phyloP scores from a whole-genome alignment of 2,329 filamentous ascomycete species.

The Colletotrichum sp. region DNA sequence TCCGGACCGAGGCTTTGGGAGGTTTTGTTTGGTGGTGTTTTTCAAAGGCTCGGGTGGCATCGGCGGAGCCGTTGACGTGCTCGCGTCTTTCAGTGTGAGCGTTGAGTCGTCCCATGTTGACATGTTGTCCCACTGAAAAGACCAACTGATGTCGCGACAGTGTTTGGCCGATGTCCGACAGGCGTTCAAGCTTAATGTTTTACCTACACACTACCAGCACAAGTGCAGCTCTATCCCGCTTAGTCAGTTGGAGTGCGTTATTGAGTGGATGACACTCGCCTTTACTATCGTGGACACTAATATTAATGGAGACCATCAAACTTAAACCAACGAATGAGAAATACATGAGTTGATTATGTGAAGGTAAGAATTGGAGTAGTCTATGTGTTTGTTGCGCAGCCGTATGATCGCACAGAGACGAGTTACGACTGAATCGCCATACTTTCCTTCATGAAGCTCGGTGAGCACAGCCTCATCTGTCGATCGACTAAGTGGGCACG shows the following conservation, averaged over 20 bases:
- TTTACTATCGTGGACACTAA: too few relatives aligned
- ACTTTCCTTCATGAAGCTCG: neutral
- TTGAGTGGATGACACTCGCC: too few relatives aligned
- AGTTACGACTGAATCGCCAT: neutral
- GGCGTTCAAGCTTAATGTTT: too few relatives aligned
- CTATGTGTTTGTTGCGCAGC: accelerated
- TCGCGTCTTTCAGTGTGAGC: neutral
- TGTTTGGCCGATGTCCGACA: neutral
- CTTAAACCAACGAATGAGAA: too few relatives aligned
- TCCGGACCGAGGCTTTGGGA: neutral
- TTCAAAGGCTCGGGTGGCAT: neutral
- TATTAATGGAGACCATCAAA: too few relatives aligned
- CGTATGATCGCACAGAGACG: neutral
- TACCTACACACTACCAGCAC: too few relatives aligned
- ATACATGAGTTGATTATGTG: neutral
- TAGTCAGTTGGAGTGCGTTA: too few relatives aligned
- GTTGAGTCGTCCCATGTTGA: neutral
- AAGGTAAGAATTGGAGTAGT: neutral
- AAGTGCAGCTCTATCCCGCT: too few relatives aligned
- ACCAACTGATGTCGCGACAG: neutral
- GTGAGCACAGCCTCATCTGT: neutral
- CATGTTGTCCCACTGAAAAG: neutral
- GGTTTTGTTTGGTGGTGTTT: neutral
- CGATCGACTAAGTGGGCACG: neutral
- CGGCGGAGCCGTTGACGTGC: neutral